A percentile compares a stretch with the other conserved stretches of the same genome.
Evolutionary conservation across 2,329 filamentous ascomycete genomes (phyloP).

Genomic region (Beauveria varroae): DNA sequence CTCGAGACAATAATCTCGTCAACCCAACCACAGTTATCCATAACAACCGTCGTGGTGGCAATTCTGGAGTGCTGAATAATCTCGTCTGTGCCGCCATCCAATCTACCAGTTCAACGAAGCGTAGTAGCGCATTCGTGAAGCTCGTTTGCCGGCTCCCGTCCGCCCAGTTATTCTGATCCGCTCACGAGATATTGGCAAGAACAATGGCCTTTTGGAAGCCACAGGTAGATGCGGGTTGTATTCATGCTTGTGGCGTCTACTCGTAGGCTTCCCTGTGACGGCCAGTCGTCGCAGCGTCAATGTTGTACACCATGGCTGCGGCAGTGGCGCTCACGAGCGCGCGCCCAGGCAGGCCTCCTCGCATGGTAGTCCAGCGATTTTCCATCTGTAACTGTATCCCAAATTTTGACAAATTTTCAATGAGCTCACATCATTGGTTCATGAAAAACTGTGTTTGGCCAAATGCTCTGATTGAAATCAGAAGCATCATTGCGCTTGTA

Average conservation of each 20-base stretch:
- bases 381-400: neutral
- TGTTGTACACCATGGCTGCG: neutral
- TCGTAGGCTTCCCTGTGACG: neutral
- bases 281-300: neutral
- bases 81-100: too few relatives aligned
- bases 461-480: conserved; percentile 10
- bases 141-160: too few relatives aligned
- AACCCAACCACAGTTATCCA: too few relatives aligned
- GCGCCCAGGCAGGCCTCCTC: neutral
- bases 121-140: too few relatives aligned
- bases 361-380: too few relatives aligned
- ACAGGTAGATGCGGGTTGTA: neutral
- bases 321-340: conserved; percentile 1
- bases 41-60: too few relatives aligned
- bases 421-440: neutral
- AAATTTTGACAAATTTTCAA: neutral
- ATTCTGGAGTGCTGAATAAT: too few relatives aligned
- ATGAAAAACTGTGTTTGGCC: neutral
- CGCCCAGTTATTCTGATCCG: too few relatives aligned
- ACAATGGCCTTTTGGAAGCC: too few relatives aligned
- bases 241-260: neutral
- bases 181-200: too few relatives aligned
- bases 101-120: too few relatives aligned
- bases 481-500: neutral
- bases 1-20: too few relatives aligned